These are phyloP conservation scores for Sporothrix phasma DNA, from an alignment of 2,329 filamentous ascomycete species.

Conservation along the genomic window DNA sequence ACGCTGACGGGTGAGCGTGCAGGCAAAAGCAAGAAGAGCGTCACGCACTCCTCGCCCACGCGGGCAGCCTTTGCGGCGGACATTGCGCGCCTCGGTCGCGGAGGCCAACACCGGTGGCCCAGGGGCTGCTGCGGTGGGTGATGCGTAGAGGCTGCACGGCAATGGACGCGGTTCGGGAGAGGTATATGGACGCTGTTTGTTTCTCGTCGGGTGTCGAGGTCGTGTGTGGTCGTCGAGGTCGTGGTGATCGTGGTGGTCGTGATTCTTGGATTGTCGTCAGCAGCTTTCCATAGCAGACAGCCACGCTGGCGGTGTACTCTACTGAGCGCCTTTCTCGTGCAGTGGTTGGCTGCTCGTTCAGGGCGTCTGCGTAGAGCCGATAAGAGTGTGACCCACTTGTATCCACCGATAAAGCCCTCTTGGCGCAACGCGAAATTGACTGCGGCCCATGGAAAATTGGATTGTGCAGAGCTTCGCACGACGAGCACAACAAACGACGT, in stretches of 20 bases:
- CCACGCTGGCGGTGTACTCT: background rate
- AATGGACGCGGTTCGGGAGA: background rate
- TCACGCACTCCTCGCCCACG: conserved; percentile 50
- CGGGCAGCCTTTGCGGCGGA: conserved; percentile 51
- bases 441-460: conserved; percentile 12
- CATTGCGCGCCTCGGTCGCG: conserved; percentile 29
- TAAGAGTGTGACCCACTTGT: conserved; percentile 11
- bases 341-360: background rate
- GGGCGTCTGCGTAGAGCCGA: background rate
- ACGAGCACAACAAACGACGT: background rate
- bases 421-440: conserved; percentile 6
- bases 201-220: background rate
- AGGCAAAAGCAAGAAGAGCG: too few species aligned
- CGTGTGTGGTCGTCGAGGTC: background rate
- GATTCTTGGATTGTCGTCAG: background rate
- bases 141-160: too few species aligned
- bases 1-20: too few species aligned
- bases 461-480: conserved; percentile 15
- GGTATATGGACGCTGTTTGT: background rate
- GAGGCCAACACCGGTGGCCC: background rate
- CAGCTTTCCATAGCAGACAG: background rate
- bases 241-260: conserved; percentile 6
- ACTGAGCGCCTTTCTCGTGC: background rate
- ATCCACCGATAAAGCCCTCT: conserved; percentile 6
- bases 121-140: background rate